Evolutionary conservation across 352 stramenopile species (phyloP).

Genomic region (Phytopythium vexans): DNA sequence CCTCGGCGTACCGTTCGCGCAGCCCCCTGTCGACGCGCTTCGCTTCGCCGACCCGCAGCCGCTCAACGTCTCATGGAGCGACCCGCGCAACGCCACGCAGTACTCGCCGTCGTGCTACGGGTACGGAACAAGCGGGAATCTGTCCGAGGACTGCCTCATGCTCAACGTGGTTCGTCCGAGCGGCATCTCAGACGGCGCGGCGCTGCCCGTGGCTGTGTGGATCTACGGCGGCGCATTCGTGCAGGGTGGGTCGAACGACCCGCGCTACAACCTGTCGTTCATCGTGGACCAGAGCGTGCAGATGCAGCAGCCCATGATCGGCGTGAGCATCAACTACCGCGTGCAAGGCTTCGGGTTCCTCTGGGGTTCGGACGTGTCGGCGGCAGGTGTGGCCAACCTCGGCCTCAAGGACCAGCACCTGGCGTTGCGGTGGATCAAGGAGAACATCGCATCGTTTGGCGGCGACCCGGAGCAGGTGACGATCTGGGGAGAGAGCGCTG

Average conservation of each 20-base stretch:
- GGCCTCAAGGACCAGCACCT: slow-evolving; percentile 83
- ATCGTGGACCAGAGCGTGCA: slow-evolving; percentile 18
- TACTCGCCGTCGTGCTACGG: slow-evolving; percentile 41
- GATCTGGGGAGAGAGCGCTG: slow-evolving; percentile 85
- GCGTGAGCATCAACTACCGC: slow-evolving; percentile 39
- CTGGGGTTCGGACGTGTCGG: slow-evolving; percentile 18
- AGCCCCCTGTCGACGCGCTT: slow-evolving; percentile 19
- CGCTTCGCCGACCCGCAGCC: slow-evolving; percentile 19
- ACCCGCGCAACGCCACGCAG: slow-evolving; percentile 21
- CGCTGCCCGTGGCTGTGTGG: slow-evolving; percentile 22
- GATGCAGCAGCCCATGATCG: slow-evolving; percentile 24
- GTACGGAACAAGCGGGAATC: slow-evolving; percentile 17
- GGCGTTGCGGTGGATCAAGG: slow-evolving; percentile 79
- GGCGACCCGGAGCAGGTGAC: slow-evolving; percentile 79
- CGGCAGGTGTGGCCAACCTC: slow-evolving; percentile 74
- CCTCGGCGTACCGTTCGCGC: slow-evolving; percentile 27
- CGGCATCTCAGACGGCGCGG: slow-evolving; percentile 11
- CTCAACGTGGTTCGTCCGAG: slow-evolving; percentile 70
- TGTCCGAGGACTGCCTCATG: slow-evolving; percentile 83
- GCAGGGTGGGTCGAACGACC: slow-evolving; percentile 17
- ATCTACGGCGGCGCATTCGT: slow-evolving; percentile 19
- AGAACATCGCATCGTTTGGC: slow-evolving; percentile 80
- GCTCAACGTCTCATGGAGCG: slow-evolving; percentile 16
- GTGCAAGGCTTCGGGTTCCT: slow-evolving; percentile 32
- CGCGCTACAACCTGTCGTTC: slow-evolving; percentile 29